Evolutionary conservation across 2,329 filamentous ascomycete species (phyloP).

Genomic region (Colletotrichum ledebouriae): DNA sequence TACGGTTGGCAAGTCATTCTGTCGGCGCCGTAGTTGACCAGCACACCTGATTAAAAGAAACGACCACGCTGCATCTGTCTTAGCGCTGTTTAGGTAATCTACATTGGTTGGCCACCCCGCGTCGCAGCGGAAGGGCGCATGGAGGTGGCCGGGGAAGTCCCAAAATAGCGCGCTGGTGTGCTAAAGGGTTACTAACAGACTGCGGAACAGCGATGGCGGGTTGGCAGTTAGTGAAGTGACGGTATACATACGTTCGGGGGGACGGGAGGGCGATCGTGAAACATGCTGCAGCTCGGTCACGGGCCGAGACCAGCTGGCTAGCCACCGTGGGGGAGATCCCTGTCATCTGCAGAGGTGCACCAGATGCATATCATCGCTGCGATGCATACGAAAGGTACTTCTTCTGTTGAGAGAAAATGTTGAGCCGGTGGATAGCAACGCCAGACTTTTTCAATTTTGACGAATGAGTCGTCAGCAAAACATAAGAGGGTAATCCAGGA

Average conservation of each 20-base stretch:
- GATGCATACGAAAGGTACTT: too few species aligned
- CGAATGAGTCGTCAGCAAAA: too few species aligned
- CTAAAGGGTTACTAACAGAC: slow-evolving; percentile 11
- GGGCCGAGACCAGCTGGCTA: slow-evolving; percentile 26
- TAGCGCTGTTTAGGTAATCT: slow-evolving; percentile 36
- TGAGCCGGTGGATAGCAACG: too few species aligned
- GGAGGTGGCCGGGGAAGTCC: neutral
- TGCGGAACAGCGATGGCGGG: accelerated
- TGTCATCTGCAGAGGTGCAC: slow-evolving; percentile 20
- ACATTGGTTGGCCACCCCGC: neutral
- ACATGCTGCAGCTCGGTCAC: slow-evolving; percentile 28
- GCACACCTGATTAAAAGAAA: slow-evolving; percentile 35
- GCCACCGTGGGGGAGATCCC: slow-evolving; percentile 28
- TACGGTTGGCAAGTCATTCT: neutral
- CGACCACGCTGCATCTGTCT: slow-evolving; percentile 9
- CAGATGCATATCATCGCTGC: neutral
- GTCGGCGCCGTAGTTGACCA: neutral
- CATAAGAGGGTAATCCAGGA: too few species aligned
- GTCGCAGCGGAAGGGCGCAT: neutral
- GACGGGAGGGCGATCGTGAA: slow-evolving; percentile 1
- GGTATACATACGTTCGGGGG: neutral
- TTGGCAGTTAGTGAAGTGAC: neutral
- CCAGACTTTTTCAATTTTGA: too few species aligned
- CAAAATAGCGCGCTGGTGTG: slow-evolving; percentile 3
- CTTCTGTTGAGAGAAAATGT: too few species aligned